Base-by-base conservation (phyloP, 2,329 filamentous ascomycete species). In the Triangularia verruculosa region DNA sequence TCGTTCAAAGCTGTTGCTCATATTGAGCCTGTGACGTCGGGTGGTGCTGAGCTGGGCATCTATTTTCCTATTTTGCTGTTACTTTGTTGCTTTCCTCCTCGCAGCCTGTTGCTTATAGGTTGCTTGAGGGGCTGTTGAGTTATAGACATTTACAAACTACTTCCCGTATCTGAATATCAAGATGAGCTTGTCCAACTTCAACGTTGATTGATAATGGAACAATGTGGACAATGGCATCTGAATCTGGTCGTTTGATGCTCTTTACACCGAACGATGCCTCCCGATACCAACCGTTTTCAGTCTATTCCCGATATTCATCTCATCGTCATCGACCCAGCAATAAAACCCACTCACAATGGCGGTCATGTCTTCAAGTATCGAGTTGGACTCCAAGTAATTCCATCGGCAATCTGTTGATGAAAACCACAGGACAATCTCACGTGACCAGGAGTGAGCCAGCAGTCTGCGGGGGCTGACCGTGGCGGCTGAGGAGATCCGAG, bases 401-500 rank as follows among this genome's bases (percentile, higher is more conserved):
- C 39, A 47, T 20, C n/a, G 20, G 39, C 12, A n/a, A 34, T 34
- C 34, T 39, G 13, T 39, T n/a, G 39, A 47, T 47, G 39, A 28
- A 24, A 54, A 24, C 39, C 25, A 52, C 39, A 59, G 20, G n/a
- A 39, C 22, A 17, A 32, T 4, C 56, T 59, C 57, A 70, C 68
- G 68, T 70, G 68, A 70, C 61, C 47, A n/a, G 17, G 39, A 47
- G 39, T 1, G 34, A 58, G 39, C 20, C 32, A 39, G 25, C 52
- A 51, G 61, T 63, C 61, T 65, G 63, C 67, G 62, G 62, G 64
- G 64, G 59, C 55, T 43, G 52, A 53, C 43, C 51, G 62, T 66
- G 64, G 65, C 64, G 66, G 64, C 65, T 66, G 64, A 62, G 51
- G 64, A 30, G 59, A 54, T 56, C 65, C 65, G 57, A 62, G 64